A percentile compares a stretch with the other conserved stretches of the same genome.
phyloP scores from a whole-genome alignment of 805 yeast species.

The Candida krabiensis region DNA sequence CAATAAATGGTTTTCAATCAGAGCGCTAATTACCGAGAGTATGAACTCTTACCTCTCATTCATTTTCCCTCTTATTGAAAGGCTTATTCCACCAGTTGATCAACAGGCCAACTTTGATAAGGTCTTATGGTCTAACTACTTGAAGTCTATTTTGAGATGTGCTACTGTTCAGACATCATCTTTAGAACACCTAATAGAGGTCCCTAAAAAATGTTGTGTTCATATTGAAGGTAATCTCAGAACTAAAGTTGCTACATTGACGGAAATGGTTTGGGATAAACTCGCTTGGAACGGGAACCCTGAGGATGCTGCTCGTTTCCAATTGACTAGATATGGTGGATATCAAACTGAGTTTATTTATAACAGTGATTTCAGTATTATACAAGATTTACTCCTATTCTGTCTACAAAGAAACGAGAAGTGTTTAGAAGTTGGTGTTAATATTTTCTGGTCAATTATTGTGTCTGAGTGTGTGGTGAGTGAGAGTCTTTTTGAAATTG shows the following conservation, averaged over 20 bases:
- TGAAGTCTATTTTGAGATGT: conserved; percentile 55
- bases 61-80: conserved; percentile 48
- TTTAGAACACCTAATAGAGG: conserved; percentile 65
- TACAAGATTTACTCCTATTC: conserved; percentile 64
- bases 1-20: conserved; percentile 71
- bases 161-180: conserved; percentile 69
- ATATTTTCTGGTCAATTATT: conserved; percentile 68
- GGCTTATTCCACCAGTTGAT: conserved; percentile 50
- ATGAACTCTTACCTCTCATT: conserved; percentile 54
- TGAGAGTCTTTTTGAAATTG: conserved; percentile 58
- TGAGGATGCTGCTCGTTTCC: conserved; percentile 57
- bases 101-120: conserved; percentile 55
- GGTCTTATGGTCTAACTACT: conserved; percentile 66
- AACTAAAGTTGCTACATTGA: conserved; percentile 51
- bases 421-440: conserved; percentile 63
- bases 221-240: conserved; percentile 65
- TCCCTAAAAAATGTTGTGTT: conserved; percentile 70
- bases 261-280: conserved; percentile 69
- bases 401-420: conserved; percentile 64
- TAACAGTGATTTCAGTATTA: conserved; percentile 54
- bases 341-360: conserved; percentile 65
- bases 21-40: conserved; percentile 57
- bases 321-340: conserved; percentile 63
- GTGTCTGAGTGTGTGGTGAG: conserved; percentile 64
- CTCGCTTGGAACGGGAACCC: conserved; percentile 63